phyloP scores from a whole-genome alignment of 139 green algal species.

The Mychonastes homosphaera region DNA sequence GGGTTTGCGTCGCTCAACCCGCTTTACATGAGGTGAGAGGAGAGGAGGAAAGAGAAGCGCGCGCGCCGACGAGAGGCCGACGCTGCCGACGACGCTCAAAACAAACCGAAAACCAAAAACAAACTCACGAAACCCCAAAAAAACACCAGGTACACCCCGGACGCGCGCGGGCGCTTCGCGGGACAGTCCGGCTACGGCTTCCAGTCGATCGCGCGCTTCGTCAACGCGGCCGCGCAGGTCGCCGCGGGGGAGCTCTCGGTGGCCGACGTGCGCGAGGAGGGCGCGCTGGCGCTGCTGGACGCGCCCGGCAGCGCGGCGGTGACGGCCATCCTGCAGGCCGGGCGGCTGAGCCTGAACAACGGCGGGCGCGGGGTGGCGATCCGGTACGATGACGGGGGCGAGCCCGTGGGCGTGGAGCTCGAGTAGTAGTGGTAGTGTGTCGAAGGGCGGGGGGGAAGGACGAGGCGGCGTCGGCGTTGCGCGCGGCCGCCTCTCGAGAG shows the following conservation, averaged over 20 bases:
- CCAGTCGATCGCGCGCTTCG: constrained; percentile 29
- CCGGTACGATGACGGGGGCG: constrained; percentile 22
- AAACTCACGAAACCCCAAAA: too few relatives aligned
- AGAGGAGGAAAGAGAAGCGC: too few relatives aligned
- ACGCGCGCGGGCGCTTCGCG: constrained; percentile 36
- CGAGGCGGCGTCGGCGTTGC: too few relatives aligned
- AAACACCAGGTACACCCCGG: constrained; percentile 32
- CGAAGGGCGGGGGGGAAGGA: too few relatives aligned
- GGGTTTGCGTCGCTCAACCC: constrained; percentile 43
- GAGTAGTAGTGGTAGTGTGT: too few relatives aligned
- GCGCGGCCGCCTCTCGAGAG: too few relatives aligned
- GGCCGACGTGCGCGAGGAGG: constrained; percentile 7
- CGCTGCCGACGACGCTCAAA: too few relatives aligned
- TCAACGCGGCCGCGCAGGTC: constrained; percentile 7
- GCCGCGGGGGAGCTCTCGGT: not conserved
- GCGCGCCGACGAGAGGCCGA: too few relatives aligned
- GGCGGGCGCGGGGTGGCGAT: constrained; percentile 21
- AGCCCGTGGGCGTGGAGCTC: constrained; percentile 4
- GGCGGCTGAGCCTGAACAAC: constrained; percentile 30
- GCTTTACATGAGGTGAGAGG: constrained; percentile 50
- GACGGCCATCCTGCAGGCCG: constrained; percentile 46
- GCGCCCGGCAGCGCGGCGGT: constrained; percentile 17
- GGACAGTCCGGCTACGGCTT: constrained; percentile 61
- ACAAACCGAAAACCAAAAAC: too few relatives aligned
- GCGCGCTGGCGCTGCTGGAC: constrained; percentile 23